phyloP scores from a whole-genome alignment of 805 yeast genomes.

The Wickerhamiella lipophila region DNA sequence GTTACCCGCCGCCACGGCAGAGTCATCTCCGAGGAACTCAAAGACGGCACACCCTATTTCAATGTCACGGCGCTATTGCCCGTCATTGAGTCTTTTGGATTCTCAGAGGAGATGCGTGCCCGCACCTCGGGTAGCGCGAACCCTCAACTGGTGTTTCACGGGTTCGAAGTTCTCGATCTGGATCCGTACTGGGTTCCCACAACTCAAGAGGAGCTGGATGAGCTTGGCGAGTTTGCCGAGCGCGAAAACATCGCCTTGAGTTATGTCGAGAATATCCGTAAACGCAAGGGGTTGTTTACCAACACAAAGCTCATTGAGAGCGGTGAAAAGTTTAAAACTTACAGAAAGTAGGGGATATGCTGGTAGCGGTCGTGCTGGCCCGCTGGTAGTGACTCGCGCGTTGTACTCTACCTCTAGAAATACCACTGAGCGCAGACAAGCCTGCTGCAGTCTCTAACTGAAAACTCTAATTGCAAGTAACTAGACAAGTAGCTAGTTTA shows the following conservation, averaged over 20 bases:
- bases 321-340: conserved; percentile 42
- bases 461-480: too few relatives aligned
- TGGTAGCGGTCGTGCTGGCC: too few relatives aligned
- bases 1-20: conserved; percentile 79
- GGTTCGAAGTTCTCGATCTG: conserved; percentile 71
- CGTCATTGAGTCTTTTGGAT: conserved; percentile 92
- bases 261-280: conserved; percentile 72
- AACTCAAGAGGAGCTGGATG: conserved; percentile 91
- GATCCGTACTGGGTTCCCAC: conserved; percentile 99
- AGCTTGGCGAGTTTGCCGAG: conserved; percentile 84
- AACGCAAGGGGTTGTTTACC: conserved; percentile 76
- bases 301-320: conserved; percentile 82
- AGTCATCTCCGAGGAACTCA: conserved; percentile 84
- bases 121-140: conserved; percentile 93
- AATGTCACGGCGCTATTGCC: conserved; percentile 76
- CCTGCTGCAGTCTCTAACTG: too few relatives aligned
- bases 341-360: conserved; percentile 8
- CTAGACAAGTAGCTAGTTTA: too few relatives aligned
- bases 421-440: too few relatives aligned
- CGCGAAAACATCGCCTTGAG: conserved; percentile 79
- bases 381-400: too few relatives aligned
- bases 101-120: conserved; percentile 87
- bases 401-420: too few relatives aligned
- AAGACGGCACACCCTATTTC: conserved; percentile 96
- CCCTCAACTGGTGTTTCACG: conserved; percentile 86